phyloP scores from a whole-genome alignment of 257 asterid species.

The Mentha longifolia region DNA sequence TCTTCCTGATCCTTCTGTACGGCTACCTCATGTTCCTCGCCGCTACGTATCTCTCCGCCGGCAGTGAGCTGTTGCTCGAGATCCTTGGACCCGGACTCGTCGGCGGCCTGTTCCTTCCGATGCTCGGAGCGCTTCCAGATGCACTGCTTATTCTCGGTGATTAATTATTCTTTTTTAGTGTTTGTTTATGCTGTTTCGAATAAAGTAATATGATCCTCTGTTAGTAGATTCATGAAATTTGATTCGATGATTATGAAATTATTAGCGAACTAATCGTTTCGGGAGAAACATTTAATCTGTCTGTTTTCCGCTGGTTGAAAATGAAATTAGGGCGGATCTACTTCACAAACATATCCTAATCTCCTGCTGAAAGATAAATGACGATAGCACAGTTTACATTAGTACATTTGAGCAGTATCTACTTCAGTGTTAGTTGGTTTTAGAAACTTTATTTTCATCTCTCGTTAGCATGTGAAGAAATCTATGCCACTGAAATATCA shows the following conservation, averaged over 20 bases:
- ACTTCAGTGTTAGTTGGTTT: too few species aligned
- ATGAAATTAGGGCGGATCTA: neutral
- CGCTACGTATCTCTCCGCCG: constrained; percentile 75
- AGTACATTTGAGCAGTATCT: too few species aligned
- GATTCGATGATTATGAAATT: neutral
- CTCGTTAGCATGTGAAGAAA: neutral
- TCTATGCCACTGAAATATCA: neutral
- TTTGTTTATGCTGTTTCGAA: neutral
- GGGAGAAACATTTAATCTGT: neutral
- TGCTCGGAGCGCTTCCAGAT: constrained; percentile 96
- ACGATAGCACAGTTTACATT: too few species aligned
- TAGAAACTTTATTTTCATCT: neutral
- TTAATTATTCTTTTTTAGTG: neutral
- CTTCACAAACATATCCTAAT: neutral
- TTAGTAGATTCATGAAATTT: too few species aligned
- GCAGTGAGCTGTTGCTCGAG: constrained; percentile 89
- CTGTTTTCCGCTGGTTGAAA: neutral
- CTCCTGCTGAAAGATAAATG: neutral
- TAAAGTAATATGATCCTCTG: neutral
- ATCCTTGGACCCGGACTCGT: constrained; percentile 89
- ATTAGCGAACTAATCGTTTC: neutral
- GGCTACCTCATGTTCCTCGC: constrained; percentile 87
- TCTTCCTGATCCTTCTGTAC: constrained; percentile 68
- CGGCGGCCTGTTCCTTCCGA: constrained; percentile 86
- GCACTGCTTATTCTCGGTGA: constrained; percentile 92